These are phyloP conservation scores for Leucosporidium scottii DNA, from an alignment of 768 basidiomycete genomes.

Conservation along the genomic window DNA sequence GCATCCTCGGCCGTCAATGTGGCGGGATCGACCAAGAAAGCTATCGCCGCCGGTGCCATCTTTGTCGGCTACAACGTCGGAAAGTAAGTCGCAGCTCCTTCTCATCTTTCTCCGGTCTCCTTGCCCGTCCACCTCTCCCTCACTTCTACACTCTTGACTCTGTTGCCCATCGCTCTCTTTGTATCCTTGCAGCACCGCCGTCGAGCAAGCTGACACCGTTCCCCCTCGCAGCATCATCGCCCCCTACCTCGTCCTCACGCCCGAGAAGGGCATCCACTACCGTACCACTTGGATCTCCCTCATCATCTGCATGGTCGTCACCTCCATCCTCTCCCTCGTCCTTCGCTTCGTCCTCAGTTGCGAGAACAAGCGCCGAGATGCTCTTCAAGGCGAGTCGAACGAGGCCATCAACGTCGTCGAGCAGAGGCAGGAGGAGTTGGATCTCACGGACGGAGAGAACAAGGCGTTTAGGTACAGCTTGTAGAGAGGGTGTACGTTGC, in stretches of 20 bases:
- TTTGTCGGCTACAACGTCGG: slow-evolving; percentile 43
- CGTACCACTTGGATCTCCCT: slow-evolving; percentile 24
- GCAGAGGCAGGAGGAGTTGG: slow-evolving; percentile 4
- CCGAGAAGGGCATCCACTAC: slow-evolving; percentile 13
- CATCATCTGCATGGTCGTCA: slow-evolving; percentile 18
- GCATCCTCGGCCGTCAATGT: slow-evolving; percentile 39
- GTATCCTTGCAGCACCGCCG: too few species aligned
- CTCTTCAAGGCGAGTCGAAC: not conserved
- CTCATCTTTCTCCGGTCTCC: not conserved
- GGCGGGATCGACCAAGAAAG: slow-evolving; percentile 43
- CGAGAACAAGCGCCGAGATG: slow-evolving; percentile 15
- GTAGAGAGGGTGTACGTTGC: too few species aligned
- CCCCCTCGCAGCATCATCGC: too few species aligned
- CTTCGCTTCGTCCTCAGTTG: slow-evolving; percentile 6
- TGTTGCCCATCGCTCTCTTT: too few species aligned
- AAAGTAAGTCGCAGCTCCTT: slow-evolving; percentile 25
- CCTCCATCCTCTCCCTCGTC: slow-evolving; percentile 54
- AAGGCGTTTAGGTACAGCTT: slow-evolving; percentile 8
- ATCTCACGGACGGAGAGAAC: slow-evolving; percentile 25
- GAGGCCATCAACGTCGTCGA: not conserved
- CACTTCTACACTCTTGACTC: too few species aligned
- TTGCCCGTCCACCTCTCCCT: too few species aligned
- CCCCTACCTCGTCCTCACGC: slow-evolving; percentile 21
- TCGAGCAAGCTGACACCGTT: too few species aligned
- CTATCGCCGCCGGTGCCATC: slow-evolving; percentile 38